These are phyloP conservation scores for Paraleonurus japonicus DNA, from an alignment of 257 asterid genomes.

Conservation along the genomic window DNA sequence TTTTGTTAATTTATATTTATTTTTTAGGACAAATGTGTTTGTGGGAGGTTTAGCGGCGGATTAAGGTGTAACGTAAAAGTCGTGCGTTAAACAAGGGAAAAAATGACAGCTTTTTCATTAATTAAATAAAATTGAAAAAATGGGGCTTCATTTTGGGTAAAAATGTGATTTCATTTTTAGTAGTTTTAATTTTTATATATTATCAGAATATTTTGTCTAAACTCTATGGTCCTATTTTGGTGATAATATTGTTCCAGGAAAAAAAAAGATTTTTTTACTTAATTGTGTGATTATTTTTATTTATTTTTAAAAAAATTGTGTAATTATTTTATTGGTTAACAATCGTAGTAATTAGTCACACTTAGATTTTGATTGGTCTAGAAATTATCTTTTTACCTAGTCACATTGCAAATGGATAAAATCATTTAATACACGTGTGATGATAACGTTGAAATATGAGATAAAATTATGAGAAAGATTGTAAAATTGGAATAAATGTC, in stretches of 20 bases:
- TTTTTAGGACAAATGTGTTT: constrained; percentile 25
- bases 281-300: not conserved
- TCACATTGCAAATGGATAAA: not conserved
- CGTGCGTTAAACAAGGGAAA: not conserved
- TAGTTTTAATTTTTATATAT: not conserved
- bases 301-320: not conserved
- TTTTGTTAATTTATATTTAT: not conserved
- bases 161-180: not conserved
- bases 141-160: not conserved
- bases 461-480: no score
- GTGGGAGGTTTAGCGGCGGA: not conserved
- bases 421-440: not conserved
- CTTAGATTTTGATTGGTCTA: not conserved
- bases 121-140: not conserved
- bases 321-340: not conserved
- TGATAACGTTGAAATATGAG: no score
- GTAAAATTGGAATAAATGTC: not conserved
- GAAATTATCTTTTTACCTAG: not conserved
- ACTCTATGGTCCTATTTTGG: not conserved
- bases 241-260: no score
- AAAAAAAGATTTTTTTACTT: no score
- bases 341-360: not conserved
- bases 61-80: not conserved
- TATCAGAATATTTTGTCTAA: not conserved
- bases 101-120: not conserved